A percentile compares a stretch with the other conserved stretches of the same genome.
Evolutionary conservation across 139 green algal genomes (phyloP).

Genomic region (Auxenochlorella pyrenoidosa): DNA sequence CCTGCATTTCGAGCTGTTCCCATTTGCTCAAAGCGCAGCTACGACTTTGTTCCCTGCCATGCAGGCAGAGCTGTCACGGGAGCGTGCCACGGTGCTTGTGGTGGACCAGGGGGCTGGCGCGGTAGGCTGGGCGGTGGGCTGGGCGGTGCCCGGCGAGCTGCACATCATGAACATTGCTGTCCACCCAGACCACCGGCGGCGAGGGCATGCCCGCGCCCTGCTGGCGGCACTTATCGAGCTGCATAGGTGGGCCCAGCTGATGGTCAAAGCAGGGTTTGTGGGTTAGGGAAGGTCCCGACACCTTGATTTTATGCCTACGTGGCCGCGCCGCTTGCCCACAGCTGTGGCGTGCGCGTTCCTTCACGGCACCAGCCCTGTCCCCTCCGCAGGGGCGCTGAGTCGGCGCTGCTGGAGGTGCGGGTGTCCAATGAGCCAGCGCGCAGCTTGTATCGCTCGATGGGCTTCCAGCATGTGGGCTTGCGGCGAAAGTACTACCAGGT

Average conservation of each 20-base stretch:
- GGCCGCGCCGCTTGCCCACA: too few relatives aligned
- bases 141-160: slow-evolving; percentile 15
- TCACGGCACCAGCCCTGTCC: too few relatives aligned
- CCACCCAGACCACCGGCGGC: slow-evolving; percentile 15
- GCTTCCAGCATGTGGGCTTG: slow-evolving; percentile 5
- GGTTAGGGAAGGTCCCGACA: too few relatives aligned
- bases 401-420: slow-evolving; percentile 25
- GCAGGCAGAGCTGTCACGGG: slow-evolving; percentile 19
- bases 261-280: not conserved
- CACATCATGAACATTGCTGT: slow-evolving; percentile 23
- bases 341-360: too few relatives aligned
- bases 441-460: not conserved
- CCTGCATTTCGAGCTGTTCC: too few relatives aligned
- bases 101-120: not conserved
- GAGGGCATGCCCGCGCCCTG: slow-evolving; percentile 8
- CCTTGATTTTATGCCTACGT: too few relatives aligned
- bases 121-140: slow-evolving; percentile 27
- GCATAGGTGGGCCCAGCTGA: not conserved
- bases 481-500: slow-evolving; percentile 11
- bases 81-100: slow-evolving; percentile 23
- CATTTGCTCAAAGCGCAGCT: too few relatives aligned
- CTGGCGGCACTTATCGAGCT: not conserved
- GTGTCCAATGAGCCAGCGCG: slow-evolving; percentile 13
- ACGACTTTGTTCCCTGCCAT: not conserved
- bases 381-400: not conserved